A percentile compares a stretch with the other conserved stretches of the same genome.
These are phyloP conservation scores for Cercophora scortea DNA, from an alignment of 495 filamentous ascomycete species.

Conservation along the genomic window DNA sequence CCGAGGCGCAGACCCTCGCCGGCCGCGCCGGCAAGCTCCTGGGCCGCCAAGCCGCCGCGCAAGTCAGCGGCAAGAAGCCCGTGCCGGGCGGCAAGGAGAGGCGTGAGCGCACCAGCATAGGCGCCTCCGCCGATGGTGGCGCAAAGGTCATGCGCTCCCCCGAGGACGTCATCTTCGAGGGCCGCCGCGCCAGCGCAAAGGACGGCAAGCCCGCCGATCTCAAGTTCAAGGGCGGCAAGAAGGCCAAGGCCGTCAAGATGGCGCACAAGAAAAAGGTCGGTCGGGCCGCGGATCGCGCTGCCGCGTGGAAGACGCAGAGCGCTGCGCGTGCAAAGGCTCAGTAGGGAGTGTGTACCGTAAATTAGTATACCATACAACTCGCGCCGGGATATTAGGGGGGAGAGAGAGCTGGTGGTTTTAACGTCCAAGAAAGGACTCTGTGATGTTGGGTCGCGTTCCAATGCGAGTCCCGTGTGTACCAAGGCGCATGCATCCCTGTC, in stretches of 20 bases:
- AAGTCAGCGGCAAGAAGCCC: constrained; percentile 36
- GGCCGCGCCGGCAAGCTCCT: constrained; percentile 79
- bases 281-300: constrained; percentile 33
- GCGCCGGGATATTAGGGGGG: too few species aligned
- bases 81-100: background rate
- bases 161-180: constrained; percentile 80
- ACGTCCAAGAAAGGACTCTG: too few species aligned
- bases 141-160: constrained; percentile 34
- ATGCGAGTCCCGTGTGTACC: too few species aligned
- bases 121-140: background rate
- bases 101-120: background rate
- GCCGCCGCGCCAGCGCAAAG: constrained; percentile 66
- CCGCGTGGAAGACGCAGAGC: constrained; percentile 52
- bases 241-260: constrained; percentile 23
- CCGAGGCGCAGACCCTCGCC: constrained; percentile 61
- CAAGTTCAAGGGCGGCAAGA: constrained; percentile 49
- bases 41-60: constrained; percentile 66
- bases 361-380: too few species aligned
- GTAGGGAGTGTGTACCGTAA: too few species aligned
- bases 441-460: too few species aligned
- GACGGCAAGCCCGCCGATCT: constrained; percentile 53
- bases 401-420: too few species aligned
- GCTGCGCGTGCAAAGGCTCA: too few species aligned
- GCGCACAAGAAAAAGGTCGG: constrained; percentile 32
- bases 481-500: too few species aligned